Base-by-base conservation (phyloP, 345 rosid genomes). In the Citrus reticulata region DNA sequence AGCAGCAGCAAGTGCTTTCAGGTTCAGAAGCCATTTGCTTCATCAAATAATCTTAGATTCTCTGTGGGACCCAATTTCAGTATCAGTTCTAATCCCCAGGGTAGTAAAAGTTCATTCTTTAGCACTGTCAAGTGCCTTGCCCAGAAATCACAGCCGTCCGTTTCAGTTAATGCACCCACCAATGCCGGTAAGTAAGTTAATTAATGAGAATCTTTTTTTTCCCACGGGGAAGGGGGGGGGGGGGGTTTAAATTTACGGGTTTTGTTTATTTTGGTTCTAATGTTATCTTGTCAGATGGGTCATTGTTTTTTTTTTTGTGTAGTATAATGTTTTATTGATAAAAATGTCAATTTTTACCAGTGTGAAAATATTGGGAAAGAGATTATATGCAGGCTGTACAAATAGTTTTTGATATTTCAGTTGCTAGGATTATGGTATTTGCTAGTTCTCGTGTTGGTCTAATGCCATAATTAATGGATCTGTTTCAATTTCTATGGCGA, bases 131-230 rank as follows among this genome's bases (percentile, higher is more conserved):
- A 64, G 1, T 83, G 89, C 73, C 70, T 75, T 63, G 73, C 84
- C 2, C 72, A 76, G 62, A 71, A 78, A 61, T 81, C 84, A 73
- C 77, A 84, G 66, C 72, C 77, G 9, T 84, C 86, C 10, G 51
- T 72, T 77, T 81, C 84, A 0, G 58, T 65, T 14, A 61, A 37
- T 77, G 78, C 75, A 17, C n/a, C 37, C 34, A 34, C 68, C 72
- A 71, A 62, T 1, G 25, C n/a, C 34, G 89, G 87, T 87, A 82
- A 83, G 54, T 2, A 60, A 67, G 34, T 6, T 4, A 39, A 19
- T 24, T 25, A 8, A 54, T 17, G 22, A 54, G 58, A 54, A 54
- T 17, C 22, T 54, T 54, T 54, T 51, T 5, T 54, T 17, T 19
- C 1, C 16, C 11, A 4, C 0, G 13, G 46, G 13, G 46, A 27